phyloP scores from a whole-genome alignment of 129 eudicot genomes.

The Dittrichia graveolens region DNA sequence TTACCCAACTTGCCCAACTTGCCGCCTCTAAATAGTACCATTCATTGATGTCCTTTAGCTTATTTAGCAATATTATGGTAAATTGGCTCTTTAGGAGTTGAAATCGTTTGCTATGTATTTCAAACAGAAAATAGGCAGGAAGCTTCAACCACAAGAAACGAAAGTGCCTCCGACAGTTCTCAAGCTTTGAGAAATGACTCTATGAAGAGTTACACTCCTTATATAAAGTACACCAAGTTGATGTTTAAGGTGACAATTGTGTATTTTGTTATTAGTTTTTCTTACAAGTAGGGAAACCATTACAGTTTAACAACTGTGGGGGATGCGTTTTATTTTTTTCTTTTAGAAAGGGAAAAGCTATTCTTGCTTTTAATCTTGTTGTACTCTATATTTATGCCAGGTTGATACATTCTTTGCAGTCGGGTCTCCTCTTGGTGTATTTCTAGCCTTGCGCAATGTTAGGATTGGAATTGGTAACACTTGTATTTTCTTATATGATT shows the following conservation, averaged over 20 bases:
- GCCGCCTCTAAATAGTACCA: background rate
- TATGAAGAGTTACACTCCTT: conserved; percentile 52
- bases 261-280: background rate
- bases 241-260: conserved; percentile 63
- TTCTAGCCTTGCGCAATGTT: conserved; percentile 89
- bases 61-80: background rate
- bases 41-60: background rate
- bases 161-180: conserved; percentile 40
- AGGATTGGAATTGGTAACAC: conserved; percentile 87
- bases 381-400: conserved; percentile 48
- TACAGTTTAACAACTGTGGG: background rate
- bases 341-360: background rate
- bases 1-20: background rate
- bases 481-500: background rate
- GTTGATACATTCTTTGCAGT: conserved; percentile 98
- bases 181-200: conserved; percentile 30
- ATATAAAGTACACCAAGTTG: conserved; percentile 80
- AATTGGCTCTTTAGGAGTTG: conserved; percentile 10
- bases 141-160: conserved; percentile 30
- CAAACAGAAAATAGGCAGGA: conserved; percentile 41
- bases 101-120: conserved; percentile 14
- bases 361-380: conserved; percentile 20
- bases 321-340: background rate
- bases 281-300: background rate
- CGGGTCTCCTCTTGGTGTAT: conserved; percentile 98